Evolutionary conservation across 2,329 filamentous ascomycete species (phyloP).

Genomic region (Hypoxylon sp.): DNA sequence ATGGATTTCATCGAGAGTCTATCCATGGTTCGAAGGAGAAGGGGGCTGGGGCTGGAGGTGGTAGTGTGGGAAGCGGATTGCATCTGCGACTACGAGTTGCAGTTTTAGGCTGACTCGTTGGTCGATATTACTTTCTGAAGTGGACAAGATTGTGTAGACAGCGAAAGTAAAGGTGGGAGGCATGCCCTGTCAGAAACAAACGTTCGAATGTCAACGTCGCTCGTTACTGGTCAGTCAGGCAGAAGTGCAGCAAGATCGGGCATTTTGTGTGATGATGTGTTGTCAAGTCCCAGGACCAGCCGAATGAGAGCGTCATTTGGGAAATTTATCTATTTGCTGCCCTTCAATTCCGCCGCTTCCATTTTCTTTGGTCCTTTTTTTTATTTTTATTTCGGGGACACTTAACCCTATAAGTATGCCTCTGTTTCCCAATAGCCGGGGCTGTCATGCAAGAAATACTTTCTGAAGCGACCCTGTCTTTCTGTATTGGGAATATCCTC

Average conservation of each 20-base stretch:
- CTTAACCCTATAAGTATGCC: constrained; percentile 33
- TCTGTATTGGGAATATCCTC: constrained; percentile 37
- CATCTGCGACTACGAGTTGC: constrained; percentile 39
- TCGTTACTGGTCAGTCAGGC: constrained; percentile 59
- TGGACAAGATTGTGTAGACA: constrained; percentile 21
- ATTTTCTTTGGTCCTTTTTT: constrained; percentile 5
- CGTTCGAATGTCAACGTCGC: constrained; percentile 46
- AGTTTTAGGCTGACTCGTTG: constrained; percentile 47
- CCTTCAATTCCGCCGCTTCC: constrained; percentile 22
- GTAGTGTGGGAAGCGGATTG: constrained; percentile 41
- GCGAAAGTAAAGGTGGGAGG: constrained; percentile 29
- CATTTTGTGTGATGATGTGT: constrained; percentile 65
- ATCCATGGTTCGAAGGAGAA: constrained; percentile 40
- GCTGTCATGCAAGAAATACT: constrained; percentile 42
- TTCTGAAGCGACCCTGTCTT: constrained; percentile 35
- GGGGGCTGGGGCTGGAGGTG: constrained; percentile 35
- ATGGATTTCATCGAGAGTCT: constrained; percentile 45
- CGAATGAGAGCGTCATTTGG: constrained; percentile 38
- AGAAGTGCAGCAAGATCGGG: constrained; percentile 63
- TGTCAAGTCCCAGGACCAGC: constrained; percentile 60
- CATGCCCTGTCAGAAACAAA: constrained; percentile 49
- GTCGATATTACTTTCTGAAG: constrained; percentile 36
- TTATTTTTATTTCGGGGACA: constrained; percentile 20
- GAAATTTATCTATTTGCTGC: constrained; percentile 24
- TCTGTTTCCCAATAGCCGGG: constrained; percentile 28